A percentile compares a stretch with the other conserved stretches of the same genome.
Conservation (phyloP, 2,329 filamentous ascomycete species). For the Exophiala bonariae region DNA sequence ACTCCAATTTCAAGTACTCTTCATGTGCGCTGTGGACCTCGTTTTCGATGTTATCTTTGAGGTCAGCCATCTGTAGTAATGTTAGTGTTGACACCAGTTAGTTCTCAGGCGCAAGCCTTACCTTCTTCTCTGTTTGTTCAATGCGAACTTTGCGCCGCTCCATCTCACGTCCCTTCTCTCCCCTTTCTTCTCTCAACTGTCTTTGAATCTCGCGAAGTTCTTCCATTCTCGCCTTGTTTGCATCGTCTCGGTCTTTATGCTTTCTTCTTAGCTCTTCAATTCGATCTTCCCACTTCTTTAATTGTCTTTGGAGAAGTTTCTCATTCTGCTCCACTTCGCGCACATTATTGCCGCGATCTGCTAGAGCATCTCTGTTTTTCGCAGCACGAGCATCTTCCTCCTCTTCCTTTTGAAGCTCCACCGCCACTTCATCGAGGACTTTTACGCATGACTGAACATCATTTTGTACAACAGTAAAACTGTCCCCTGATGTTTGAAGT, state of each 20-base stretch:
- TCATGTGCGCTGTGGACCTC: constrained; percentile 89
- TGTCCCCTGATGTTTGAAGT: constrained; percentile 87
- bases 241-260: constrained; percentile 75
- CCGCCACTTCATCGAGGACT: constrained; percentile 80
- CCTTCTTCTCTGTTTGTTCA: constrained; percentile 98
- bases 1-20: constrained; percentile 96
- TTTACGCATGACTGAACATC: constrained; percentile 89
- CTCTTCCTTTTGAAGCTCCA: constrained; percentile 86
- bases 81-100: constrained; percentile 22
- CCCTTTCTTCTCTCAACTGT: constrained; percentile 78
- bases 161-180: constrained; percentile 86
- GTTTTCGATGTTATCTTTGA: constrained; percentile 96
- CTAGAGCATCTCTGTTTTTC: constrained; percentile 81
- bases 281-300: constrained; percentile 81
- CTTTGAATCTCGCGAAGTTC: constrained; percentile 78
- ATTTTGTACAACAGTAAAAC: constrained; percentile 77
- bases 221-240: constrained; percentile 86
- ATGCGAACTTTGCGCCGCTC: constrained; percentile 90
- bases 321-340: constrained; percentile 90
- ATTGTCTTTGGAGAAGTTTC: constrained; percentile 76
- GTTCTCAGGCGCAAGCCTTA: constrained; percentile 40
- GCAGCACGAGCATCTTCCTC: constrained; percentile 80
- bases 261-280: constrained; percentile 81
- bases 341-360: constrained; percentile 84
- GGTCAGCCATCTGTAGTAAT: constrained; percentile 77